A percentile compares a stretch with the other conserved stretches of the same genome.
These are phyloP conservation scores for Hygrophila difformis DNA, from an alignment of 257 asterid species.

Conservation along the genomic window DNA sequence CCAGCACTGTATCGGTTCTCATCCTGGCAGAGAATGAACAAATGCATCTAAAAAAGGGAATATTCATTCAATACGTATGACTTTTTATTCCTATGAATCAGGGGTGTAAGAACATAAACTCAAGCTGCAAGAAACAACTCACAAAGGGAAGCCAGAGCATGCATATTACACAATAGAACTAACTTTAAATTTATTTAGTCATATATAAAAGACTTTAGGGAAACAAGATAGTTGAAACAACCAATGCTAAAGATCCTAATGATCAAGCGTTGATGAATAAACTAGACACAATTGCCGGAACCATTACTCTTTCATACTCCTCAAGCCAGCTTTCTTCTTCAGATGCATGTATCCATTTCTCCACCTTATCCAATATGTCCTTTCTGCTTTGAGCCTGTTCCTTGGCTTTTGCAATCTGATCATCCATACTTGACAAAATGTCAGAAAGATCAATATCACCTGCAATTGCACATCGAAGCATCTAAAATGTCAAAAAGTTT, in stretches of 20 bases:
- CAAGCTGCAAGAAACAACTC: too few relatives aligned
- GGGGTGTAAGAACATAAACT: too few relatives aligned
- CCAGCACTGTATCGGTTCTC: constrained; percentile 77
- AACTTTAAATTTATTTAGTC: too few relatives aligned
- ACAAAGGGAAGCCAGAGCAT: constrained; percentile 1
- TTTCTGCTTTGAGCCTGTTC: constrained; percentile 70
- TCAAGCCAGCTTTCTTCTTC: constrained; percentile 83
- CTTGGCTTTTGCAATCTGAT: constrained; percentile 54
- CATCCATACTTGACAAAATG: constrained; percentile 62
- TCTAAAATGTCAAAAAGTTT: too few relatives aligned
- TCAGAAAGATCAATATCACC: constrained; percentile 49
- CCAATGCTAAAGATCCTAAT: not conserved
- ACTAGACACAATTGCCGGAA: too few relatives aligned
- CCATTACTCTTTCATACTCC: constrained; percentile 73
- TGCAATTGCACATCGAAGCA: constrained; percentile 22
- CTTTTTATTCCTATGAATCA: too few relatives aligned
- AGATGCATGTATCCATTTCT: constrained; percentile 67
- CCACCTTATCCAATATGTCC: constrained; percentile 77
- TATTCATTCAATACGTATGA: too few relatives aligned
- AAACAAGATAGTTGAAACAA: too few relatives aligned
- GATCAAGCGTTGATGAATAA: too few relatives aligned
- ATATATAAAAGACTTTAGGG: too few relatives aligned
- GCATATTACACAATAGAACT: too few relatives aligned
- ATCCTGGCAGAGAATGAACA: constrained; percentile 43
- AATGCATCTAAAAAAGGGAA: too few relatives aligned